phyloP scores from a whole-genome alignment of 306 rosid genomes.

The Carpinus fangiana region DNA sequence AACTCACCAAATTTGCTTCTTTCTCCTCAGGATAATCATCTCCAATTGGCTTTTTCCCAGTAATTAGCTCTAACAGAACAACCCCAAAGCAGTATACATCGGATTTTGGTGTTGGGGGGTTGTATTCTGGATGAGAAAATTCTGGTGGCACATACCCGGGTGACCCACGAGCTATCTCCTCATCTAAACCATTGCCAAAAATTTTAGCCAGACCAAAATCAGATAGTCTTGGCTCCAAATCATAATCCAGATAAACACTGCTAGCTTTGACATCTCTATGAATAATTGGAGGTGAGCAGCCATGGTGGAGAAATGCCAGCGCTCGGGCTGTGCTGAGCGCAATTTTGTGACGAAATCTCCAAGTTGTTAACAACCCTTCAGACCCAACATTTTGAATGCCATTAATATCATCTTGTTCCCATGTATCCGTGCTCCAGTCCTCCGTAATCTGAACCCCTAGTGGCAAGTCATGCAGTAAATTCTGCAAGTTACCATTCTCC shows the following conservation, averaged over 20 bases:
- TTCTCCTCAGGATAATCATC: constrained; percentile 83
- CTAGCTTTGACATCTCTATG: constrained; percentile 93
- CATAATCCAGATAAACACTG: constrained; percentile 85
- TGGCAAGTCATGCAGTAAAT: constrained; percentile 92
- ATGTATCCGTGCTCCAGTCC: constrained; percentile 94
- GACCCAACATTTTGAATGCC: constrained; percentile 77
- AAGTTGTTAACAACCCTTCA: constrained; percentile 76
- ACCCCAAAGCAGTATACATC: constrained; percentile 96
- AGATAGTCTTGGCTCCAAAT: constrained; percentile 89
- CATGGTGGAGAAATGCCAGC: constrained; percentile 91
- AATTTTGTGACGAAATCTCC: constrained; percentile 90
- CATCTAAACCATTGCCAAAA: constrained; percentile 80
- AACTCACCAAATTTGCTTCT: constrained; percentile 74
- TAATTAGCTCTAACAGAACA: constrained; percentile 79
- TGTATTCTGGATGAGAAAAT: constrained; percentile 58
- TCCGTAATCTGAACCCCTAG: constrained; percentile 86
- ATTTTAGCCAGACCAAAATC: constrained; percentile 93
- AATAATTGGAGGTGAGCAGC: constrained; percentile 96
- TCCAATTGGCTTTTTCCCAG: constrained; percentile 82
- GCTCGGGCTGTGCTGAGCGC: constrained; percentile 96
- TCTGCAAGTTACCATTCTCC: constrained; percentile 98
- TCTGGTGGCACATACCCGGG: constrained; percentile 92
- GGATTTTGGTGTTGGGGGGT: constrained; percentile 75
- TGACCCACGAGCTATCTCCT: constrained; percentile 70
- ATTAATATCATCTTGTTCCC: constrained; percentile 70